phyloP scores from a whole-genome alignment of 2,329 filamentous ascomycete genomes.

The Cordyceps cicadae region DNA sequence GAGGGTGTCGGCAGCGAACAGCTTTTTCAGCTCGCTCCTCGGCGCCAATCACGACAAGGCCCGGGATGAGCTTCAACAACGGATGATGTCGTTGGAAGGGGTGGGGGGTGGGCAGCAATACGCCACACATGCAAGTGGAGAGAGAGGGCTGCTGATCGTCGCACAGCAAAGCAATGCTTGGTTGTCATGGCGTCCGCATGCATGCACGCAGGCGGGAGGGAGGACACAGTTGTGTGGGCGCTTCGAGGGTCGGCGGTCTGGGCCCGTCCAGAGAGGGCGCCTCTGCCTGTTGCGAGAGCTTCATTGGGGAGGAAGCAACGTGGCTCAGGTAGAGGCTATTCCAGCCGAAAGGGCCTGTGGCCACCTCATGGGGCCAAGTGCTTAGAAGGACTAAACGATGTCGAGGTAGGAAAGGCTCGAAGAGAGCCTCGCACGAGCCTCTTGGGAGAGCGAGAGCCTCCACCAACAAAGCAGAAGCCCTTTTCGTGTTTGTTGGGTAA shows the following conservation, averaged over 20 bases:
- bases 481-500: too few species aligned
- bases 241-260: background rate
- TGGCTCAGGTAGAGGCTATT: background rate
- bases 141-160: background rate
- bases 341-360: background rate
- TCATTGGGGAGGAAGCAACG: background rate
- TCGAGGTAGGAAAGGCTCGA: background rate
- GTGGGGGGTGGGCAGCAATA: background rate
- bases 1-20: background rate
- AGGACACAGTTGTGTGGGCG: background rate
- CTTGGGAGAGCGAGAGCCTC: background rate
- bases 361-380: background rate
- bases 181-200: background rate
- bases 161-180: background rate
- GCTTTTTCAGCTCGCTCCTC: background rate
- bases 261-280: background rate
- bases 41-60: background rate
- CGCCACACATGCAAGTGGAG: background rate
- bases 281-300: background rate
- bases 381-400: background rate
- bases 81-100: background rate
- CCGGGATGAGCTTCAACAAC: background rate
- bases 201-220: background rate
- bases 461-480: too few species aligned
- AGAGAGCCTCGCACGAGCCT: background rate